Evolutionary conservation across 2,329 filamentous ascomycete genomes (phyloP), one percentile per base, ranked within the genome.

Genomic region (Monilinia fructicola): DNA sequence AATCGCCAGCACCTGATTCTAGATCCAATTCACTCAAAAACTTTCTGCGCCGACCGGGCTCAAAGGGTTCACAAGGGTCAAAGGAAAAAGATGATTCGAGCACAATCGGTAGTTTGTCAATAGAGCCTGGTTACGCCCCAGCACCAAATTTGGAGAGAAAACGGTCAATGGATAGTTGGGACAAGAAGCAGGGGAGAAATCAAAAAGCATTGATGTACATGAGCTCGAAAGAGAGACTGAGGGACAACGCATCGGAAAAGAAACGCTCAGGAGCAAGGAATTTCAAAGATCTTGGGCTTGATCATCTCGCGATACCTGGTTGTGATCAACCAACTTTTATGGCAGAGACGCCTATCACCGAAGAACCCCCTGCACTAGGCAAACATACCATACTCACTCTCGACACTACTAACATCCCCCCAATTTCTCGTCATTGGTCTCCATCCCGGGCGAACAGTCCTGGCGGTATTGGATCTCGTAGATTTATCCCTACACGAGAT

Each of bases 151-250:
- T 87, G 70, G 80, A 79, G 68, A 81, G 79, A 64, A 80, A 84
- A 73, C 78, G 80, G 53, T 88, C 86, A 2, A 80, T 82, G 69
- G 87, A 89, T 71, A 88, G 85, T 75, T 89, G 86, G 85, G 83
- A 84, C 26, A 84, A 80, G 75, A 88, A 85, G 74, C 78, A 82
- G 52, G 76, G 77, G 3, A 81, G 86, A 38, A 79, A 79, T 66
- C 77, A 84, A 69, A 85, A 84, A 74, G 84, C 87, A 3, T 78
- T 91, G 73, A 87, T 88, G 84, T 90, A 91, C 73, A 91, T 90
- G 87, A 87, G 84, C 78, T 91, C 89, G 55, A 88, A 85, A 74
- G 89, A 92, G 76, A 82, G 83, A 40, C 78, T 91, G 55, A 82
- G 84, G 55, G 85, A 87, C 62, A 87, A 83, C 70, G 87, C 90